A percentile compares a stretch with the other conserved stretches of the same genome.
Evolutionary conservation across 2,329 filamentous ascomycete species (phyloP).

Genomic region (Cladosporium oxysporum): DNA sequence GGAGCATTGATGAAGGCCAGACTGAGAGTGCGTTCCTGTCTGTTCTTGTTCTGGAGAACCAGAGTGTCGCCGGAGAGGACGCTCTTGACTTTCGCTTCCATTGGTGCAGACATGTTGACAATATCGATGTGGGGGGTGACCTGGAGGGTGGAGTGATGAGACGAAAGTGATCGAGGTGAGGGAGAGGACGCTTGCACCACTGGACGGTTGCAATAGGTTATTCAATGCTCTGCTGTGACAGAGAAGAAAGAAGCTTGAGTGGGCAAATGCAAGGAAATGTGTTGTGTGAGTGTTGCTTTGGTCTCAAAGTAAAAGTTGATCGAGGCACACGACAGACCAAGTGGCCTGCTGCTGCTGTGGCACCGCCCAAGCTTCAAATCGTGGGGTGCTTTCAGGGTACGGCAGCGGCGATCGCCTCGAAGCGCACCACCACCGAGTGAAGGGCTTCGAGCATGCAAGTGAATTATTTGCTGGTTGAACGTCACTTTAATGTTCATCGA

Average conservation of each 20-base stretch:
- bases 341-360: neutral
- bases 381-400: neutral
- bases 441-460: neutral
- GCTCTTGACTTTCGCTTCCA: constrained; percentile 82
- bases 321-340: constrained; percentile 3
- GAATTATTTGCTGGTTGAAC: too few relatives aligned
- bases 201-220: neutral
- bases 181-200: neutral
- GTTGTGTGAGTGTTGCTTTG: constrained; percentile 2
- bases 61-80: constrained; percentile 93
- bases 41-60: constrained; percentile 78
- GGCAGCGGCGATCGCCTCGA: neutral
- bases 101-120: constrained; percentile 25
- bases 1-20: constrained; percentile 91
- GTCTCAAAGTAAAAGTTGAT: neutral
- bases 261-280: constrained; percentile 3
- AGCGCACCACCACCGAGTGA: neutral
- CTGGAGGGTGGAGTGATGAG: neutral
- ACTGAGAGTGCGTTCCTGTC: constrained; percentile 81
- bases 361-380: neutral
- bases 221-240: constrained; percentile 3
- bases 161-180: neutral
- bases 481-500: too few relatives aligned
- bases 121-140: constrained; percentile 13
- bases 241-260: neutral